Base-by-base conservation (phyloP, 129 eudicot species). In the Sambucus nigra region DNA sequence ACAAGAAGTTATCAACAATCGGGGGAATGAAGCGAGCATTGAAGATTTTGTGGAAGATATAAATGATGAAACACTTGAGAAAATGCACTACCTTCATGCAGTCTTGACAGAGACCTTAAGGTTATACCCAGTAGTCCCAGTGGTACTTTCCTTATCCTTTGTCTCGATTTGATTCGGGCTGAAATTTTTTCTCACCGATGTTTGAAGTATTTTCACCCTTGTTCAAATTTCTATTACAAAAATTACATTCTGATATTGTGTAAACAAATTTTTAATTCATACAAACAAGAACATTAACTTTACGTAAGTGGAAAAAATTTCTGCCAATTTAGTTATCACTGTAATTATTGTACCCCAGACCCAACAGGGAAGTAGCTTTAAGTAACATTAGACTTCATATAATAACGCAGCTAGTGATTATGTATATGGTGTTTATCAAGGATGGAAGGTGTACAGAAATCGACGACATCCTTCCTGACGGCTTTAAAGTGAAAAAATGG, bases 401-500 rank as follows among this genome's bases (percentile, higher is more conserved):
- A n/a, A n/a, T n/a, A n/a, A n/a, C n/a, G n/a, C n/a, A n/a, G n/a
- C n/a, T n/a, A n/a, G n/a, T n/a, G n/a, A n/a, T n/a, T n/a, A n/a
- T n/a, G n/a, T n/a, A n/a, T n/a, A n/a, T n/a, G 14, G 5, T 45
- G 14, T 44, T 32, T 29, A 2, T 53, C 6, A 51, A 85, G 98
- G 95, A 89, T 62, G 88, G 94, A 47, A 89, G 94, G 71, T 65
- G 75, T 63, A 87, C 94, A 48, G 80, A 76, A 50, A 61, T 28
- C 6, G 95, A 89, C 38, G 95, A 89, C 57, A 62, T 55, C 54
- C 95, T 89, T 54, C 97, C 95, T 1, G 95, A 84, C 76, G 97
- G 95, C 7, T 74, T 55, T 48, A 56, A 55, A 69, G 53, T 84
- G 59, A 89, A 73, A 60, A 81, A 81, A 57, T 95, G 98, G 21